These are phyloP conservation scores for Exobasidium rhododendri DNA, from an alignment of 1,284 basidiomycete genomes.

Conservation along the genomic window DNA sequence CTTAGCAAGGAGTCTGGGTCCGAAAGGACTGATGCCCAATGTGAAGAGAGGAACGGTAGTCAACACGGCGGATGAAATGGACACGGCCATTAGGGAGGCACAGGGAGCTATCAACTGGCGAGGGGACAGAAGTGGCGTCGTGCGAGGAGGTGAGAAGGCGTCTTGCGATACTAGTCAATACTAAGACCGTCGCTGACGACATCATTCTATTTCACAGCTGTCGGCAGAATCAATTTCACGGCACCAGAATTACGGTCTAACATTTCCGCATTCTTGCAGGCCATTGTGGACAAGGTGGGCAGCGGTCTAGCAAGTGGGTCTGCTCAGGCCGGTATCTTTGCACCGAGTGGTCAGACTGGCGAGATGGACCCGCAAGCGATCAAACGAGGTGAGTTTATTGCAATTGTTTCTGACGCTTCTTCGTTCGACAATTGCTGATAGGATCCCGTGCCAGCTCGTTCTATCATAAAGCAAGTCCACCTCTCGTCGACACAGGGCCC, in stretches of 20 bases:
- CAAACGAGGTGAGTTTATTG: constrained; percentile 6
- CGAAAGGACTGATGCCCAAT: constrained; percentile 90
- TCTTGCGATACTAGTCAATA: neutral
- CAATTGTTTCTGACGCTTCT: neutral
- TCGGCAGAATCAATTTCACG: constrained; percentile 63
- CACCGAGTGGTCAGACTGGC: neutral
- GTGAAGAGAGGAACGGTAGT: constrained; percentile 84
- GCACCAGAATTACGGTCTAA: constrained; percentile 74
- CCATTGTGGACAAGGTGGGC: constrained; percentile 59
- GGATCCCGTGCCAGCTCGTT: constrained; percentile 20
- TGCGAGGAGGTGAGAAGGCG: constrained; percentile 64
- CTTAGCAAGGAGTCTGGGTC: constrained; percentile 85
- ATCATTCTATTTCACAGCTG: constrained; percentile 39
- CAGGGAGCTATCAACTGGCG: constrained; percentile 86
- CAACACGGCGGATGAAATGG: constrained; percentile 65
- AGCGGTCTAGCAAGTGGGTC: neutral
- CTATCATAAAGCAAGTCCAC: constrained; percentile 62
- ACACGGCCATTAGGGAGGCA: constrained; percentile 69
- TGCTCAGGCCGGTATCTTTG: neutral
- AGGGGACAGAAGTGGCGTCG: constrained; percentile 80
- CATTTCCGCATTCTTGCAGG: constrained; percentile 70
- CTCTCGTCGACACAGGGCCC: constrained; percentile 83
- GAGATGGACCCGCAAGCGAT: neutral
- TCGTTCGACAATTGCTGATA: neutral
- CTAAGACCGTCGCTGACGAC: neutral